Evolutionary conservation across 2,329 filamentous ascomycete genomes (phyloP).

Genomic region (Trichophaea hybrida): DNA sequence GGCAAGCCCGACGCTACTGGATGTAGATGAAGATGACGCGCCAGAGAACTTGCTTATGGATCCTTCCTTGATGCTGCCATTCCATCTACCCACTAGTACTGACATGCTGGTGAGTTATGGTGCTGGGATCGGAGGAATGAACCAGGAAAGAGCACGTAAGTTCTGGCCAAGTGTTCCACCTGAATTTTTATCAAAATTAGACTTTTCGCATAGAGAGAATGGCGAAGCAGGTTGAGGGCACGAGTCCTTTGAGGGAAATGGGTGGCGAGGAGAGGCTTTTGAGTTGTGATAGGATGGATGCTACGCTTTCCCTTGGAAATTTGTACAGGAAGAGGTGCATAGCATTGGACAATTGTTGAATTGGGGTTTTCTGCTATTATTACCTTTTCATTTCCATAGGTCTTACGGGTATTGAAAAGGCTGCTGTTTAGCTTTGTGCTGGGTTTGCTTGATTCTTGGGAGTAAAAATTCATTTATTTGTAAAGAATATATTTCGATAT

Average conservation of each 20-base stretch:
- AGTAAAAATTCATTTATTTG: no score
- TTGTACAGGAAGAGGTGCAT: no score
- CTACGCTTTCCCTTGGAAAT: no score
- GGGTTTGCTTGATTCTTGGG: no score
- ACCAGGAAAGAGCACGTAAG: constrained; percentile 80
- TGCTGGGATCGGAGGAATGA: constrained; percentile 82
- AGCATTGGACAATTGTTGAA: no score
- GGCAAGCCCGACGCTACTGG: constrained; percentile 11
- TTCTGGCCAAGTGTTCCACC: constrained; percentile 92
- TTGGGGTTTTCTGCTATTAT: no score
- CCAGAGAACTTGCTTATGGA: constrained; percentile 69
- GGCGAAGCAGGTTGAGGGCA: background rate
- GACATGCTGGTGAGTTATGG: constrained; percentile 96
- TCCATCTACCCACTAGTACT: constrained; percentile 85
- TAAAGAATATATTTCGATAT: no score
- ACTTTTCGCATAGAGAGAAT: constrained; percentile 34
- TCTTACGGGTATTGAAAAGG: no score
- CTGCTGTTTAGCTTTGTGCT: no score
- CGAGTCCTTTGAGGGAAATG: background rate
- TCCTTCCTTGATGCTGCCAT: constrained; percentile 82
- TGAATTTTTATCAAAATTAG: constrained; percentile 81
- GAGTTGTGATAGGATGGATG: no score
- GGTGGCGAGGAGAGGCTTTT: no score
- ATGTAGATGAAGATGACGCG: constrained; percentile 51
- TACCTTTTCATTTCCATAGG: no score